Conservation (phyloP, 2,329 filamentous ascomycete genomes). For the Trichophyton schoenleinii region DNA sequence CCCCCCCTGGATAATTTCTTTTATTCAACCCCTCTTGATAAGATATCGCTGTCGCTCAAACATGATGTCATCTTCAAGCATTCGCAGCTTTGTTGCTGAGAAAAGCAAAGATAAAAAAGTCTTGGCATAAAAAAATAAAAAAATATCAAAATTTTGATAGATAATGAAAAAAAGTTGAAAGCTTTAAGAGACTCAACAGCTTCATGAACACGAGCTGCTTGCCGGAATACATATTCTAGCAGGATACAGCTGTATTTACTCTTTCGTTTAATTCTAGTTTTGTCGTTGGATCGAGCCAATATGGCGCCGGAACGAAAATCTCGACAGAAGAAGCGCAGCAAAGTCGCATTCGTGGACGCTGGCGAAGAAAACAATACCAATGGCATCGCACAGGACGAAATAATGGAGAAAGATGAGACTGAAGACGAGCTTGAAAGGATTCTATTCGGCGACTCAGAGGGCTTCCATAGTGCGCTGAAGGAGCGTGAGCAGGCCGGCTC, state of each 20-base stretch:
- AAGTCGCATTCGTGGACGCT: background rate
- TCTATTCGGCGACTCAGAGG: constrained; percentile 76
- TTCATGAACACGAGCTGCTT: background rate
- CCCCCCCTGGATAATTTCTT: background rate
- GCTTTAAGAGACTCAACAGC: background rate
- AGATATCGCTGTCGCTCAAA: background rate
- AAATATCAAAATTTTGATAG: background rate
- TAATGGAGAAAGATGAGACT: constrained; percentile 54
- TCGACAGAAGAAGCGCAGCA: background rate
- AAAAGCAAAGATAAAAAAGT: background rate
- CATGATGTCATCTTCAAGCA: background rate
- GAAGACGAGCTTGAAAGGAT: constrained; percentile 78
- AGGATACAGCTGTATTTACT: background rate
- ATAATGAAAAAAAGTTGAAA: background rate
- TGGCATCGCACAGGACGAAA: background rate
- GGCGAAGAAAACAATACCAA: background rate
- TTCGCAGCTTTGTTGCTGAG: background rate
- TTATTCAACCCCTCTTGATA: background rate
- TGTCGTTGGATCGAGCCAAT: background rate
- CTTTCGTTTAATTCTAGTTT: background rate
- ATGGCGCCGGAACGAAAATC: background rate
- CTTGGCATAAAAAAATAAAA: background rate
- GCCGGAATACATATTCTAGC: background rate
- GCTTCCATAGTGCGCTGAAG: constrained; percentile 65
- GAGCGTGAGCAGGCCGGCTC: constrained; percentile 36